phyloP scores from a whole-genome alignment of 1,139 yeast genomes.

The Arxiozyma slooffiae region DNA sequence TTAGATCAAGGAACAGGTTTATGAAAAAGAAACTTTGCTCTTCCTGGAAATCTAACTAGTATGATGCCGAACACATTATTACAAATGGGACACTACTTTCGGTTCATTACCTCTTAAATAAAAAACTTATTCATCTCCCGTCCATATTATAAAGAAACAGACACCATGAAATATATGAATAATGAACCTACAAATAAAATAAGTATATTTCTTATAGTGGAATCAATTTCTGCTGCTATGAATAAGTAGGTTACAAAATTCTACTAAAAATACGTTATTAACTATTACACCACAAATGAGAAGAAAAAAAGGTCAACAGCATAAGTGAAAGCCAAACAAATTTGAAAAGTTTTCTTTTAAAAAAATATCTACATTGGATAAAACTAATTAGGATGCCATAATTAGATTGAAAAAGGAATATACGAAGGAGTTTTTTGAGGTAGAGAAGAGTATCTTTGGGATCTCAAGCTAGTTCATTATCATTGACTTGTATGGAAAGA shows the following conservation, averaged over 20 bases:
- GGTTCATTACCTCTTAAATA: constrained; percentile 7
- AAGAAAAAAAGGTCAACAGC: constrained; percentile 57
- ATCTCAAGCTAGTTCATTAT: constrained; percentile 29
- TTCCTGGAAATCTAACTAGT: constrained; percentile 7
- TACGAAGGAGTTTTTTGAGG: constrained; percentile 36
- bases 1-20: not conserved
- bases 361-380: constrained; percentile 80
- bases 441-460: constrained; percentile 26
- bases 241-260: constrained; percentile 11
- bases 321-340: constrained; percentile 58
- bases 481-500: constrained; percentile 21
- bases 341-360: constrained; percentile 91
- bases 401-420: constrained; percentile 79
- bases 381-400: constrained; percentile 91
- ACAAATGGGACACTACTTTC: not conserved
- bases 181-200: constrained; percentile 20
- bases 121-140: constrained; percentile 7
- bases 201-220: constrained; percentile 28
- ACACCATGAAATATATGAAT: not conserved
- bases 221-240: constrained; percentile 16
- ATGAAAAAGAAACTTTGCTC: constrained; percentile 6
- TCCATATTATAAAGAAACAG: not conserved
- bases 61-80: not conserved
- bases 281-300: constrained; percentile 49
- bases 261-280: constrained; percentile 33